A percentile compares a stretch with the other conserved stretches of the same genome.
phyloP scores from a whole-genome alignment of 2,329 filamentous ascomycete genomes.

The Colletotrichum sp. region DNA sequence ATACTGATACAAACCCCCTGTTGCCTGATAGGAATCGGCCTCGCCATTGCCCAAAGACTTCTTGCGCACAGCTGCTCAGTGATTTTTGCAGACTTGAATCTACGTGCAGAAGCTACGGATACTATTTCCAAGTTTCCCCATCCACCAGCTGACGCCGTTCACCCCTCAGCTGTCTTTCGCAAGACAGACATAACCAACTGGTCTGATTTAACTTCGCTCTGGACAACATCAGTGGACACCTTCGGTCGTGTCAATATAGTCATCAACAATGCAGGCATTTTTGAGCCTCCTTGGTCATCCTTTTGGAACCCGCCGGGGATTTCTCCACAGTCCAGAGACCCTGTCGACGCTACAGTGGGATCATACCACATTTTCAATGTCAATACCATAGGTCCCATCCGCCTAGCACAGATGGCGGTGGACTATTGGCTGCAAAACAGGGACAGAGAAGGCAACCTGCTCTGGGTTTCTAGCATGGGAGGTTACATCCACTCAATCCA shows the following conservation, averaged over 20 bases:
- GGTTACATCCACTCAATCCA: slow-evolving; percentile 32
- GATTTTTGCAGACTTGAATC: slow-evolving; percentile 27
- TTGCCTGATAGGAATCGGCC: slow-evolving; percentile 25
- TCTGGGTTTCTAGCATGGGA: slow-evolving; percentile 30
- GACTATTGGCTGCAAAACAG: slow-evolving; percentile 31
- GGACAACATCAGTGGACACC: slow-evolving; percentile 19
- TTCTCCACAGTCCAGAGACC: slow-evolving; percentile 22
- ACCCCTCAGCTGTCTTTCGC: slow-evolving; percentile 22
- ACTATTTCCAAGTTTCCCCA: neutral
- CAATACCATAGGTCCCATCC: slow-evolving; percentile 30
- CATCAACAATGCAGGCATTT: slow-evolving; percentile 24
- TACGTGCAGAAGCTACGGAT: slow-evolving; percentile 26
- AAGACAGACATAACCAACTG: slow-evolving; percentile 30
- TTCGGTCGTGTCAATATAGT: slow-evolving; percentile 24
- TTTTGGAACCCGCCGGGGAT: slow-evolving; percentile 33
- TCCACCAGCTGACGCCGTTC: neutral
- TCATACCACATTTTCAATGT: slow-evolving; percentile 28
- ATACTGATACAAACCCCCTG: neutral
- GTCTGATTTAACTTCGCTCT: slow-evolving; percentile 27
- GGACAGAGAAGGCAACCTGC: slow-evolving; percentile 39
- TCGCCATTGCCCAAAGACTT: slow-evolving; percentile 24
- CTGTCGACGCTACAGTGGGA: slow-evolving; percentile 21
- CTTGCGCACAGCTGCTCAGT: slow-evolving; percentile 29
- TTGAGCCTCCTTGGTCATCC: slow-evolving; percentile 28
- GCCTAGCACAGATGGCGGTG: slow-evolving; percentile 29